These are phyloP conservation scores for Triangularia setosa DNA, from an alignment of 2,329 filamentous ascomycete genomes.

Conservation along the genomic window DNA sequence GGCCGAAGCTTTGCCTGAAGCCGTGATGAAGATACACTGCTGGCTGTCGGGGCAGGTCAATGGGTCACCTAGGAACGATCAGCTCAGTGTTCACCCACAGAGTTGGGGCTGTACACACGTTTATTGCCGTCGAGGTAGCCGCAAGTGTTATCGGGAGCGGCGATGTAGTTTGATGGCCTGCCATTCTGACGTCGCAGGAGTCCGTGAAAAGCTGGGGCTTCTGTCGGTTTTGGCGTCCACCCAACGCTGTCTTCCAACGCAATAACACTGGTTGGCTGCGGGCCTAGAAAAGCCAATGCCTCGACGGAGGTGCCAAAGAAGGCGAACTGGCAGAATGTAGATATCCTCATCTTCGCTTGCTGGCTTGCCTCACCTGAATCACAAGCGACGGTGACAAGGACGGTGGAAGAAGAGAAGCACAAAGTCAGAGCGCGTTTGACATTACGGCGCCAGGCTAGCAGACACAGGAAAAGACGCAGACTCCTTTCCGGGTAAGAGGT, in stretches of 20 bases:
- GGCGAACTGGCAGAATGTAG: conserved; percentile 29
- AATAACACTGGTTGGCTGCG: conserved; percentile 34
- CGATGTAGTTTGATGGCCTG: conserved; percentile 35
- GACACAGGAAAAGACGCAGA: background rate
- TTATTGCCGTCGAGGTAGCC: conserved; percentile 43
- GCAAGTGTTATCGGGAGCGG: conserved; percentile 49
- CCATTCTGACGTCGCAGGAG: conserved; percentile 31
- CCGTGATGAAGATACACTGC: conserved; percentile 29
- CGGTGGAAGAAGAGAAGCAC: background rate
- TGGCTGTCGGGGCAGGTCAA: conserved; percentile 37
- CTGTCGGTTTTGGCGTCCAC: conserved; percentile 40
- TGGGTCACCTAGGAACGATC: conserved; percentile 31
- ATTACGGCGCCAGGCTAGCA: background rate
- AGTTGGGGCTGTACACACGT: conserved; percentile 26
- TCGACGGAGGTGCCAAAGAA: conserved; percentile 33
- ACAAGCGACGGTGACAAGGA: background rate
- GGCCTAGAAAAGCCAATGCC: conserved; percentile 34
- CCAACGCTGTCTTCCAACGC: conserved; percentile 33
- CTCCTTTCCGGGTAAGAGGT: background rate
- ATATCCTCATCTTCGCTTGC: background rate
- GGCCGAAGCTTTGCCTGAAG: conserved; percentile 27
- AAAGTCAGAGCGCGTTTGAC: background rate
- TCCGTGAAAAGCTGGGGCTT: conserved; percentile 35
- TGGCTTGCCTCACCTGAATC: background rate
- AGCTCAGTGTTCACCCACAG: background rate